These are phyloP conservation scores for Monosiga brevicollis DNA, from an alignment of 78 protist species.

Conservation along the genomic window DNA sequence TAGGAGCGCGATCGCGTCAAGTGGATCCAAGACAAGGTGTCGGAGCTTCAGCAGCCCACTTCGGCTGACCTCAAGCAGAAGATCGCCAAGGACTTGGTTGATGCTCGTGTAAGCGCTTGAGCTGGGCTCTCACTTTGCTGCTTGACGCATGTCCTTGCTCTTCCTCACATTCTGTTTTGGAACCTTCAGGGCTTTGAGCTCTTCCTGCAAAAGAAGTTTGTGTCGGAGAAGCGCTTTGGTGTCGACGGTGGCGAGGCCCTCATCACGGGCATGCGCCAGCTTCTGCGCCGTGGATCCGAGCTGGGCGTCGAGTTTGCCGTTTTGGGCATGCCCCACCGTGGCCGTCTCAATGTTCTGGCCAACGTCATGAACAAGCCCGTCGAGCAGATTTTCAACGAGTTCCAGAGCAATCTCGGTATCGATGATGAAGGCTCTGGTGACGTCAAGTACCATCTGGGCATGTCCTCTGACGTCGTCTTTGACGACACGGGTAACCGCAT, in stretches of 20 bases:
- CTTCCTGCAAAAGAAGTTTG: slow-evolving; percentile 62
- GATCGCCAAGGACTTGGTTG: slow-evolving; percentile 8
- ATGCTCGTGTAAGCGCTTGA: not conserved
- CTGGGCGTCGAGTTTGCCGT: slow-evolving; percentile 31
- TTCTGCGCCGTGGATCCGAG: not conserved
- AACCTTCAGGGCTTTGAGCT: slow-evolving; percentile 47
- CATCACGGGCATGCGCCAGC: slow-evolving; percentile 23
- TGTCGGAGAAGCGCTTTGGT: slow-evolving; percentile 57
- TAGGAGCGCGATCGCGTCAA: not conserved
- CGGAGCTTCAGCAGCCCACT: not conserved
- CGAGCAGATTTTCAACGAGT: slow-evolving; percentile 75
- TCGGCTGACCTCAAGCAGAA: not conserved
- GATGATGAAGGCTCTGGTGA: slow-evolving; percentile 74
- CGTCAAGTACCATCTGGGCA: slow-evolving; percentile 95
- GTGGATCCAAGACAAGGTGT: not conserved
- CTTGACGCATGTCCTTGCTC: not conserved
- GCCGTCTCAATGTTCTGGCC: slow-evolving; percentile 76
- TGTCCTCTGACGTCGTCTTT: slow-evolving; percentile 19
- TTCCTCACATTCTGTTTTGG: not conserved
- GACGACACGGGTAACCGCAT: slow-evolving; percentile 35
- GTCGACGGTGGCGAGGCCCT: slow-evolving; percentile 55
- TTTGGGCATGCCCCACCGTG: slow-evolving; percentile 96
- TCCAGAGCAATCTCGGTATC: slow-evolving; percentile 42
- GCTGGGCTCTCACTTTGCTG: not conserved
- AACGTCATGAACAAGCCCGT: slow-evolving; percentile 81